Evolutionary conservation across 2,329 filamentous ascomycete species (phyloP), one percentile per base, ranked within the genome.

Genomic region (Ophiostoma australiae): DNA sequence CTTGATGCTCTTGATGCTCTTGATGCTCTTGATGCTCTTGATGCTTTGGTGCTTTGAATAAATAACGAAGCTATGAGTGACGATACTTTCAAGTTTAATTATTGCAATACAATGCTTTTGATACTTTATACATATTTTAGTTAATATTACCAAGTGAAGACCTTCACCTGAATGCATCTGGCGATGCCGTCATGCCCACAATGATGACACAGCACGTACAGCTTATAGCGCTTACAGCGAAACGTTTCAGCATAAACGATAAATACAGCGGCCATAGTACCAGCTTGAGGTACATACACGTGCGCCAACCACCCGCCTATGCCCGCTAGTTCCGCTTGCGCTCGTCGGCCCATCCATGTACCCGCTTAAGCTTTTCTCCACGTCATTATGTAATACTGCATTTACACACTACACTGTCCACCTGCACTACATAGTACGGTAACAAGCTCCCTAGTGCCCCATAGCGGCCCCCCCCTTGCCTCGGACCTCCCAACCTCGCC

Each of bases 361-460:
- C 52, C 52, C 52, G 31, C 52, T 58, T 58, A 58, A 58, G 52
- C 52, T 58, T 58, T 27, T 27, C 52, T 58, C 52, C 52, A 31
- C 52, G 52, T 58, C 23, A 58, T 58, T 58, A 58, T 58, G 52
- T 58, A 58, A 58, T 58, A 55, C n/a, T 55, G n/a, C 48, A 23
- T n/a, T 41, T 48, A n/a, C 39, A 41, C 39, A 13, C 39, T 41
- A 41, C n/a, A n/a, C n/a, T n/a, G n/a, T n/a, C n/a, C n/a, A n/a
- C n/a, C n/a, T n/a, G n/a, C n/a, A 39, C 37, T 39, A 10, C 37
- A 39, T 39, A 39, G 37, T 39, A 39, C 13, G 10, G 37, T 39
- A 20, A 48, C 52, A 58, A 58, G 52, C 52, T 58, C 52, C n/a
- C 23, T 27, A 58, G 52, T 27, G n/a, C 52, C 27, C 17, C 13